Evolutionary conservation across 345 rosid genomes (phyloP).

Genomic region (Erucastrum elatum): DNA sequence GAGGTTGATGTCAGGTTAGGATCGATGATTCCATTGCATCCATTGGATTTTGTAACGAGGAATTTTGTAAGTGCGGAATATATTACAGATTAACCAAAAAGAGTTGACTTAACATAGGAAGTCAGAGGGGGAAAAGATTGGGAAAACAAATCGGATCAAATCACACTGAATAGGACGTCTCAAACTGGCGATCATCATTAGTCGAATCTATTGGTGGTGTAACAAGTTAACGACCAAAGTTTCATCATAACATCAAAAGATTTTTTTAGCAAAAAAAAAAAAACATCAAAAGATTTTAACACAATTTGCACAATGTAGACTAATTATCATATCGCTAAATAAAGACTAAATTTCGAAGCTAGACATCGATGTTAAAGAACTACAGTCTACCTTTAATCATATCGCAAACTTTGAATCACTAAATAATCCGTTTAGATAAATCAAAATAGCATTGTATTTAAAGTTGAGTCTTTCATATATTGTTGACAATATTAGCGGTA

Average conservation of each 20-base stretch:
- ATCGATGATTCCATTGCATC: neutral
- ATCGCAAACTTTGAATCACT: neutral
- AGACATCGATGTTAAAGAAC: neutral
- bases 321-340: neutral
- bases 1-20: neutral
- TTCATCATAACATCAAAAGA: neutral
- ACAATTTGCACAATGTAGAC: neutral
- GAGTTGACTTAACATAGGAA: neutral
- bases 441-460: neutral
- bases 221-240: neutral
- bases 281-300: neutral
- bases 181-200: neutral
- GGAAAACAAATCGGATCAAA: neutral
- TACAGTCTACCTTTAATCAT: neutral
- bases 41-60: neutral
- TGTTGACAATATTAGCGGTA: neutral
- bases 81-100: neutral
- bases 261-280: neutral
- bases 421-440: neutral
- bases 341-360: neutral
- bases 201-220: neutral
- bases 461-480: neutral
- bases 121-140: neutral
- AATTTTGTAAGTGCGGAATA: neutral
- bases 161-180: no score